Base-by-base conservation (phyloP, 192 early-diverging fungal genomes). In the Spinellus fusiger region DNA sequence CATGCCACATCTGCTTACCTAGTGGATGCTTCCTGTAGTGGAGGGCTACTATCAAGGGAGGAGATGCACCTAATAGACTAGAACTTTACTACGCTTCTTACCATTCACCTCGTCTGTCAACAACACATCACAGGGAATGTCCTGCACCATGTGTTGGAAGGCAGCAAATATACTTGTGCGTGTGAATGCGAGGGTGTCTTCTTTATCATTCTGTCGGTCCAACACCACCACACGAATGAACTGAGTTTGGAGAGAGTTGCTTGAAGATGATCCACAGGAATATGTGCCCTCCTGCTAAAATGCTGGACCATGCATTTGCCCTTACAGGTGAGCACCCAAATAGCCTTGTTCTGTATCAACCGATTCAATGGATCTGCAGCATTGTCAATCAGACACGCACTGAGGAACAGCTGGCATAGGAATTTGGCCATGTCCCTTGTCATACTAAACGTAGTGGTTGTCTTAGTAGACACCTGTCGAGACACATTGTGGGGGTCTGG, bases 361-460 rank as follows among this genome's bases (percentile, higher is more conserved):
- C 76, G 65, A 53, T 65, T 80, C 18, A 35, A 50, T 8, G 77
- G 64, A 38, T 84, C 82, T 0, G 64, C 32, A 3, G 73, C 67
- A 20, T 70, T 73, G 40, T 75, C 76, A 38, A 78, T 68, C 12
- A 81, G 59, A 13, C 74, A 68, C 7, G 82, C 76, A 18, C 78
- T 73, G 61, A 84, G 66, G 33, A 84, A 81, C n/a, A 77, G 70
- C 46, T 79, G 73, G 44, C 74, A 76, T 0, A 84, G 54, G 38
- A 66, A 76, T 26, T 70, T 71, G 3, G 75, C 64, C 79, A 81
- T 84, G 18, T 77, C 72, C 13, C 68, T 48, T 23, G 76, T 65
- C 68, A 84, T 77, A 23, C 74, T 78, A 60, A 84, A 81, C 6
- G 80, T 80, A 1, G 82, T 84, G 9, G 79, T 84, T 9, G 74